Base-by-base conservation (phyloP, 108 stramenopile species). In the Cyclostephanos tholiformis region DNA sequence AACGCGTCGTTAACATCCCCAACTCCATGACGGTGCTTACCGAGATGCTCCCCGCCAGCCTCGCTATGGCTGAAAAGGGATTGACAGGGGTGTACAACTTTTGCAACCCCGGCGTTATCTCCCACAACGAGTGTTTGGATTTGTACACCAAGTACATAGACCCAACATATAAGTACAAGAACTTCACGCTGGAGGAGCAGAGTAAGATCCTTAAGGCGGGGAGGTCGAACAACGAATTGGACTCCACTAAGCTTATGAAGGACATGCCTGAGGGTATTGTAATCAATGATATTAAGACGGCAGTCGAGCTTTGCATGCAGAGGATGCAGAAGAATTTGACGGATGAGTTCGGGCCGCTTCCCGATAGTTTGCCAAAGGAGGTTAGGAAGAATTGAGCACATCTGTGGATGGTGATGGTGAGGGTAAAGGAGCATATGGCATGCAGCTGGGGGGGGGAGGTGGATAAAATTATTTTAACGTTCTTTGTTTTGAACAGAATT, bases 61-160 rank as follows among this genome's bases (percentile, higher is more conserved):
- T 98, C 11, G 91, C 88, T 59, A 97, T 99, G 97, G 91, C 96
- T 23, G 74, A 90, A 69, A 87, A 93, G 63, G 91, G 91, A 30
- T 82, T 96, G 60, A 93, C 89, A 25, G 99, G 99, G 51, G 91
- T 98, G 23, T 96, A 97, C 91, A 99, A 99, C 92, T 99, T 99
- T 86, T 97, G 97, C 89, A 99, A 99, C 86, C 99, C 99, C 2
- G 99, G 99, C 8, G 97, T 97, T 29, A 98, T 99, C 86, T 97
- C 97, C 19, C 99, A 99, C 94, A 98, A 99, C 77, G 85, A 99
- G 80, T 95, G 98, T 36, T 86, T 99, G 70, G 95, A 96, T 60
- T 82, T 98, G 74, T 99, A 98, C 91, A 97, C 83, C 65, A 94
- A 97, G 87, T 92, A 97, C 95, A 96, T 99, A 74, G 99, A 99